phyloP scores from a whole-genome alignment of 306 rosid species.

The Pyrus communis region DNA sequence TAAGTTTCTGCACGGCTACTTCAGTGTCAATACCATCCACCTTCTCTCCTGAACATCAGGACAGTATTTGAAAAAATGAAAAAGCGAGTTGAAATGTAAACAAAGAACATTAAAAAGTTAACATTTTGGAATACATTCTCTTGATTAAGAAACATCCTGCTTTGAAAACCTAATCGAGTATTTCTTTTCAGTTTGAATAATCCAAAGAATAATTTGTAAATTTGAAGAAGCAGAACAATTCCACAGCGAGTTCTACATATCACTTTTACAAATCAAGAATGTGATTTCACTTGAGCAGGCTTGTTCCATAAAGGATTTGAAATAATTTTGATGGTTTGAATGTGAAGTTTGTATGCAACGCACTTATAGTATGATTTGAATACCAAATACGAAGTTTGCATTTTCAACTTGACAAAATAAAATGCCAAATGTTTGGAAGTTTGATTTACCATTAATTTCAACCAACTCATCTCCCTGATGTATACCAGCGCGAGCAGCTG shows the following conservation, averaged over 20 bases:
- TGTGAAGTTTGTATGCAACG: neutral
- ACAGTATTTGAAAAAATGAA: constrained; percentile 9
- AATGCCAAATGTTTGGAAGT: neutral
- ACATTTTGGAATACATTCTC: neutral
- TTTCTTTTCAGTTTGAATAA: neutral
- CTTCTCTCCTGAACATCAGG: constrained; percentile 53
- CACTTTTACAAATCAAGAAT: neutral
- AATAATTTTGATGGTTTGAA: neutral
- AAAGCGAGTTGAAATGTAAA: neutral
- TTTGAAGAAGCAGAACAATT: neutral
- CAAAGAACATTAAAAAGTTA: neutral
- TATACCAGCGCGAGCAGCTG: constrained; percentile 94
- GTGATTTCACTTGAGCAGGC: neutral
- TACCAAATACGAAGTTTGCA: neutral
- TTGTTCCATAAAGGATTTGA: neutral
- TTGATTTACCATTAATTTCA: constrained; percentile 72
- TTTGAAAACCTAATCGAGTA: neutral
- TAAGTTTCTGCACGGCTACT: constrained; percentile 71
- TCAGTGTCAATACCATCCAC: constrained; percentile 79
- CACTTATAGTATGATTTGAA: neutral
- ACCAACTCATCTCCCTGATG: constrained; percentile 91
- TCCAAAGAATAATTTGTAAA: neutral
- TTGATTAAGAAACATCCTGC: neutral
- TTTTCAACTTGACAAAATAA: neutral
- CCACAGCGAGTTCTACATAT: neutral